Conservation (phyloP, 148 eudicot genomes). For the Agrostemma githago region DNA sequence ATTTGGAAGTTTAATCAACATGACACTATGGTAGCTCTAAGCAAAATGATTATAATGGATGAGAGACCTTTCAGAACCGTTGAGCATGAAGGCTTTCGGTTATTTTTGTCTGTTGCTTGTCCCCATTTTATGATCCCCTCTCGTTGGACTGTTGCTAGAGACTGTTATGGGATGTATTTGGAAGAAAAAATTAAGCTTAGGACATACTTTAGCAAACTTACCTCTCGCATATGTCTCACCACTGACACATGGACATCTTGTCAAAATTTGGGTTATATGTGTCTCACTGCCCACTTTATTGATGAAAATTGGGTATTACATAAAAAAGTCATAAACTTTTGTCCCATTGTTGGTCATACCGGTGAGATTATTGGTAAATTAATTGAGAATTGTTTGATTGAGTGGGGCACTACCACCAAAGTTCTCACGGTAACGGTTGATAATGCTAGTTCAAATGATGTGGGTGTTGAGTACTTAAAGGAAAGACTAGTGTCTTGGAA, state of each 20-base stretch:
- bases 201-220: neutral
- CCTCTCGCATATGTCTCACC: neutral
- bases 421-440: constrained; percentile 16
- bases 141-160: too few relatives aligned
- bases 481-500: neutral
- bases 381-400: constrained; percentile 6
- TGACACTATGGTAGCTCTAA: too few relatives aligned
- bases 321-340: neutral
- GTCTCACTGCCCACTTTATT: neutral
- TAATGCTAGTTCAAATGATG: constrained; percentile 19
- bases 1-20: too few relatives aligned
- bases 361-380: neutral
- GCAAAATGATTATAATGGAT: too few relatives aligned
- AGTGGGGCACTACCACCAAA: constrained; percentile 17
- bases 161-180: neutral
- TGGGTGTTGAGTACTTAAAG: constrained; percentile 11
- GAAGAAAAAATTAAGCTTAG: neutral
- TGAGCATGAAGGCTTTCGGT: too few relatives aligned
- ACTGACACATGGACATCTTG: neutral
- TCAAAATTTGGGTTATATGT: neutral
- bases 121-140: too few relatives aligned
- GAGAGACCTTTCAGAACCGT: too few relatives aligned
- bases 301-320: neutral
- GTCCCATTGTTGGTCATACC: neutral
- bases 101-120: too few relatives aligned